phyloP scores from a whole-genome alignment of 1,284 basidiomycete species.

The Fomitiporia mediterranea region DNA sequence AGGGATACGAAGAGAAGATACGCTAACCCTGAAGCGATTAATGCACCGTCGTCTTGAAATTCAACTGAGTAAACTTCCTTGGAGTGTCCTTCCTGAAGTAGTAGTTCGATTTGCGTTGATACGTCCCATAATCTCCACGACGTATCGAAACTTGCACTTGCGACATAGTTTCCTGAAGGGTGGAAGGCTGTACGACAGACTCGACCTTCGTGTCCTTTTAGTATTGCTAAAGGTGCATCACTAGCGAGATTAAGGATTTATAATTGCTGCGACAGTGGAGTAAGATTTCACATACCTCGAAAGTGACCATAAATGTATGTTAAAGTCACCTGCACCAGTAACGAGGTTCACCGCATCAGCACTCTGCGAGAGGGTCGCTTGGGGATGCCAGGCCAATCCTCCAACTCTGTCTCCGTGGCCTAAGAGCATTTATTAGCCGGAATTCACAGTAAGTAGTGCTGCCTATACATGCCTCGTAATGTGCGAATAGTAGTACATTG shows the following conservation, averaged over 20 bases:
- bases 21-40: constrained; percentile 86
- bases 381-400: constrained; percentile 96
- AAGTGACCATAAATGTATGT: constrained; percentile 87
- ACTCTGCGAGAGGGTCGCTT: constrained; percentile 79
- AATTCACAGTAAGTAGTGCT: background rate
- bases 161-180: constrained; percentile 89
- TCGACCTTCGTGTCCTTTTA: constrained; percentile 87
- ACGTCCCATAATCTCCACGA: constrained; percentile 99
- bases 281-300: constrained; percentile 56
- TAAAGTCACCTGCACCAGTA: constrained; percentile 86
- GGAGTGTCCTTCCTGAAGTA: constrained; percentile 95
- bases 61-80: constrained; percentile 95
- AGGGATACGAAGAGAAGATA: background rate
- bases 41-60: constrained; percentile 92
- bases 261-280: background rate
- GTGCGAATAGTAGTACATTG: constrained; percentile 74
- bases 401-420: constrained; percentile 91
- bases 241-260: constrained; percentile 34
- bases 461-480: constrained; percentile 63
- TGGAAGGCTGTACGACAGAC: constrained; percentile 95
- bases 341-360: constrained; percentile 77
- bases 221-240: constrained; percentile 72
- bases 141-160: constrained; percentile 94
- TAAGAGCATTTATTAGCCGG: constrained; percentile 25
- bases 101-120: constrained; percentile 71